Evolutionary conservation across 2,329 filamentous ascomycete species (phyloP).

Genomic region (Clonostachys solani): DNA sequence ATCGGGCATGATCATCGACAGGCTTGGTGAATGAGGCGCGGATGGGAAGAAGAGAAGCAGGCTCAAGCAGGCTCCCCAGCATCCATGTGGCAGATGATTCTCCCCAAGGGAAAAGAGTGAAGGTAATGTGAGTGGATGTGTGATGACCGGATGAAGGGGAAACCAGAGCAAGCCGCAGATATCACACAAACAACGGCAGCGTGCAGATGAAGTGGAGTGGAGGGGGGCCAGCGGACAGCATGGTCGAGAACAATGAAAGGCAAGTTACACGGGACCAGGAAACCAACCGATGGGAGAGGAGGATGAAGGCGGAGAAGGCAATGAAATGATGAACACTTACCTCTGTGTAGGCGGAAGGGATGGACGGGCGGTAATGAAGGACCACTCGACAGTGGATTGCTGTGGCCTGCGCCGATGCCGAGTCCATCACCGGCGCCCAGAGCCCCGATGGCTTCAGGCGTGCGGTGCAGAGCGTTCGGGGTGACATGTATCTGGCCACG

Average conservation of each 20-base stretch:
- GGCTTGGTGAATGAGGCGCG: too few relatives aligned
- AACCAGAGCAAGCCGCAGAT: not conserved
- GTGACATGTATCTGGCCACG: not conserved
- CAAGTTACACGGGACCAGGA: too few relatives aligned
- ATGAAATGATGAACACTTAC: slow-evolving; percentile 16
- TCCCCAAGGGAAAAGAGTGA: too few relatives aligned
- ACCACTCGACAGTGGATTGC: not conserved
- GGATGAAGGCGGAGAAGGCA: not conserved
- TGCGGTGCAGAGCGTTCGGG: not conserved
- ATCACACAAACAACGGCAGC: not conserved
- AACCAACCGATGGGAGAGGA: too few relatives aligned
- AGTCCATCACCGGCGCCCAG: too few relatives aligned
- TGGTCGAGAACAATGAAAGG: too few relatives aligned
- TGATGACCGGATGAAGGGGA: not conserved
- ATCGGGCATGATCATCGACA: too few relatives aligned
- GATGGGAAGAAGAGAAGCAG: too few relatives aligned
- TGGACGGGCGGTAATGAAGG: slow-evolving; percentile 8
- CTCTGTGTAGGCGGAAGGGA: slow-evolving; percentile 28
- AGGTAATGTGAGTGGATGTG: not conserved
- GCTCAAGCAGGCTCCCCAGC: too few relatives aligned
- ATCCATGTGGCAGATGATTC: too few relatives aligned
- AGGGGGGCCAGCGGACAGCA: too few relatives aligned
- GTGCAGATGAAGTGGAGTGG: not conserved
- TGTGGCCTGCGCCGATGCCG: not conserved
- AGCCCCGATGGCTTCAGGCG: not conserved